Percentiles rank a stretch among this genome's conserved stretches.
Conservation (phyloP, 441 rosid genomes). For the Capsella rubella region DNA sequence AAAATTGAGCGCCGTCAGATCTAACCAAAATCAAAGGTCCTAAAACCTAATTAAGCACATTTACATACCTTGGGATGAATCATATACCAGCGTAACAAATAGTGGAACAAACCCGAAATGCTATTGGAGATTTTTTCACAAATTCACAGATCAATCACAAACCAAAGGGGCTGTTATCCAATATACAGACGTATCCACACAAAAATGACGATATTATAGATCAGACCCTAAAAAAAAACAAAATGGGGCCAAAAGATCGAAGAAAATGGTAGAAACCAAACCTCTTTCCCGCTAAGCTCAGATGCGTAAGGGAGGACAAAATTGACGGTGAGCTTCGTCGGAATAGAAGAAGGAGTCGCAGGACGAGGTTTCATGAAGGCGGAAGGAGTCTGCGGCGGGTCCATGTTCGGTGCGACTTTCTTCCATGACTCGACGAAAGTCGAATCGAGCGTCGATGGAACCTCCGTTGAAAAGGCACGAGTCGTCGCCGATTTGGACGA, state of each 20-base stretch:
- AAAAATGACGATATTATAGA: neutral
- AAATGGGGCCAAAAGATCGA: neutral
- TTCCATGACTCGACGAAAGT: conserved; percentile 66
- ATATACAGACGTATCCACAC: neutral
- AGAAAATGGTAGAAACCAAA: conserved; percentile 30
- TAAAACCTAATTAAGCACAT: conserved; percentile 30
- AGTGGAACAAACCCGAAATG: conserved; percentile 40
- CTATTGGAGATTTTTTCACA: conserved; percentile 15
- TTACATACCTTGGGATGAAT: neutral
- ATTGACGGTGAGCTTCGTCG: conserved; percentile 76
- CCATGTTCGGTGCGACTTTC: conserved; percentile 65
- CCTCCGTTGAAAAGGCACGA: conserved; percentile 62
- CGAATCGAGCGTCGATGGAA: conserved; percentile 55
- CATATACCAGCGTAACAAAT: neutral
- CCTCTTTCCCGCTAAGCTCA: conserved; percentile 73
- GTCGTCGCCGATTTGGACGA: conserved; percentile 58
- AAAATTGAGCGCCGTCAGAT: conserved; percentile 33
- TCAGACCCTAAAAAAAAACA: conserved; percentile 13
- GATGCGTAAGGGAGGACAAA: conserved; percentile 81
- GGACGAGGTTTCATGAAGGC: conserved; percentile 70
- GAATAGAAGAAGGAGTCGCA: conserved; percentile 57
- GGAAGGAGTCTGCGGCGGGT: conserved; percentile 73
- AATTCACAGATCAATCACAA: conserved; percentile 6
- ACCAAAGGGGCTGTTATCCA: conserved; percentile 2
- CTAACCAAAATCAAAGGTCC: conserved; percentile 29